phyloP scores from a whole-genome alignment of 805 yeast species.

The Ogataea wickerhamii region DNA sequence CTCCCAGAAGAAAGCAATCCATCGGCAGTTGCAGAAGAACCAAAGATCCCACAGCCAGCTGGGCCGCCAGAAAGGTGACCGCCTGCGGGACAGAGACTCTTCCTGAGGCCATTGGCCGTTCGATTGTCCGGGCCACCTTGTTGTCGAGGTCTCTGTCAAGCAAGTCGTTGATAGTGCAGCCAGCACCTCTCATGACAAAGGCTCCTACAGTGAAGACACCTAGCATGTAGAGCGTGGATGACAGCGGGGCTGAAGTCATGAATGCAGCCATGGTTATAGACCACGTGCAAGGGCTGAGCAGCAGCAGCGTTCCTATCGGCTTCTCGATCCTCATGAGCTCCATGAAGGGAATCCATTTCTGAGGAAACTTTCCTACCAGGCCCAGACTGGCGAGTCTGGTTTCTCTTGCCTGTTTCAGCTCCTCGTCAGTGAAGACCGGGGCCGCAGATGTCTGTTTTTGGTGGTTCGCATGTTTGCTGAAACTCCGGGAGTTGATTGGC shows the following conservation, averaged over 20 bases:
- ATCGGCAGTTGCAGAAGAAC: constrained; percentile 71
- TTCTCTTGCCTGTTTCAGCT: constrained; percentile 46
- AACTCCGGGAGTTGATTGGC: no score
- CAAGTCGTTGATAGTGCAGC: constrained; percentile 92
- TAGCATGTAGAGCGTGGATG: constrained; percentile 57
- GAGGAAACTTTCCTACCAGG: constrained; percentile 62
- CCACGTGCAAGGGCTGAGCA: constrained; percentile 88
- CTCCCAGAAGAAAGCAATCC: constrained; percentile 79
- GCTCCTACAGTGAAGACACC: constrained; percentile 81
- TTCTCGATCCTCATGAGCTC: constrained; percentile 88
- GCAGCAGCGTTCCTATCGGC: constrained; percentile 91
- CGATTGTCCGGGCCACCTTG: constrained; percentile 82
- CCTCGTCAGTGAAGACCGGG: constrained; percentile 40
- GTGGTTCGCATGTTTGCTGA: no score
- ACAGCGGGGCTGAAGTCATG: constrained; percentile 62
- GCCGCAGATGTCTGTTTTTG: no score
- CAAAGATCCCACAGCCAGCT: constrained; percentile 68
- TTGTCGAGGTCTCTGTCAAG: constrained; percentile 79
- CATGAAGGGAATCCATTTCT: constrained; percentile 79
- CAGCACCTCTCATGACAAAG: constrained; percentile 93
- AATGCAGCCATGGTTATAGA: constrained; percentile 87
- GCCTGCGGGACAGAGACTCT: constrained; percentile 73
- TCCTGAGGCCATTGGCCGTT: constrained; percentile 91
- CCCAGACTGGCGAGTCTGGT: constrained; percentile 47
- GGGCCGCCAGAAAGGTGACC: constrained; percentile 62